Evolutionary conservation across 139 green algal genomes (phyloP).

Genomic region (Coelastrella sp.): DNA sequence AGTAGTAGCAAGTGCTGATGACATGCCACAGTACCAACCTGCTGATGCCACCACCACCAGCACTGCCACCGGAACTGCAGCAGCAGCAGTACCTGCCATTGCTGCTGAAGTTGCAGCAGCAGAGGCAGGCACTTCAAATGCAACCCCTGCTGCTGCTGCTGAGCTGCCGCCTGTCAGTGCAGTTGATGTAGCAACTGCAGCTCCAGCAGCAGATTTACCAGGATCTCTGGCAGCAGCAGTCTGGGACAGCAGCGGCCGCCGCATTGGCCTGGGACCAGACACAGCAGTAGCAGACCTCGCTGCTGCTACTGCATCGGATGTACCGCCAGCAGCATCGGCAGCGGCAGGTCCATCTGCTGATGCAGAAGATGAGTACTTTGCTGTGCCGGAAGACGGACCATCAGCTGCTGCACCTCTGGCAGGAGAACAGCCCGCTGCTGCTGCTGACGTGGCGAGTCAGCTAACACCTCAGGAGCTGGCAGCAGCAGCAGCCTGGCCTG

Average conservation of each 20-base stretch:
- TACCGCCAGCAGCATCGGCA: not conserved
- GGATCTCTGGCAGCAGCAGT: not conserved
- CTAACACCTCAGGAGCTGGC: too few relatives aligned
- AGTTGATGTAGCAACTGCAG: not conserved
- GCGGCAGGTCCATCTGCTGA: not conserved
- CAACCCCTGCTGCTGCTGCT: not conserved
- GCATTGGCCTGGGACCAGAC: not conserved
- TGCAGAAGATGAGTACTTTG: not conserved
- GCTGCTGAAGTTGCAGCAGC: not conserved
- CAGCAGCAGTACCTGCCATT: not conserved
- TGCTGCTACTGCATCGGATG: not conserved
- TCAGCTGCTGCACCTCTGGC: not conserved
- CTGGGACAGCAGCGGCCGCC: not conserved
- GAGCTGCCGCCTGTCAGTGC: not conserved
- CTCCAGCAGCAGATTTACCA: not conserved
- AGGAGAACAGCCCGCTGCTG: not conserved
- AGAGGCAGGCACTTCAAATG: not conserved
- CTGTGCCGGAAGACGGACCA: not conserved
- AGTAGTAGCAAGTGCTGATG: not conserved
- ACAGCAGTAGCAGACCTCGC: not conserved
- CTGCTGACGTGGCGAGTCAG: not conserved
- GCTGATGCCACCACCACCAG: not conserved
- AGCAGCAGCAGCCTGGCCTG: not conserved
- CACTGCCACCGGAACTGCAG: not conserved
- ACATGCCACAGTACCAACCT: not conserved